phyloP scores from a whole-genome alignment of 768 basidiomycete species.

The Lentinula aciculospora region DNA sequence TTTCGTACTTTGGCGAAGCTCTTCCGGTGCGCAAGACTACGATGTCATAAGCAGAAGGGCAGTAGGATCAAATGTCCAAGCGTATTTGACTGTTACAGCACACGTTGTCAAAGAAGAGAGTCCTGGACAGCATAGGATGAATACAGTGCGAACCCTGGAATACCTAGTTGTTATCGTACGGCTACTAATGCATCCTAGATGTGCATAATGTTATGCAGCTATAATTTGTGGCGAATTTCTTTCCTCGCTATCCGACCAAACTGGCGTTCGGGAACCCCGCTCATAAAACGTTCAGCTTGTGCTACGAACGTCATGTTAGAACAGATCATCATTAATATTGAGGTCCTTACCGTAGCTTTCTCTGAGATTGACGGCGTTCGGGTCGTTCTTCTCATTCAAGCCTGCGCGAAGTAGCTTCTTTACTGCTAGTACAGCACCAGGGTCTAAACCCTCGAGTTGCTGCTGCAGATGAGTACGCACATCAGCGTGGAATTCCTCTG shows the following conservation, averaged over 20 bases:
- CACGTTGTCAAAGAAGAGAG: too few relatives aligned
- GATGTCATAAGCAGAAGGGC: too few relatives aligned
- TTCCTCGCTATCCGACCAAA: constrained; percentile 55
- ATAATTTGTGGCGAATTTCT: constrained; percentile 65
- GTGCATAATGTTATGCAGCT: background rate
- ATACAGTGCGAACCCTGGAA: too few relatives aligned
- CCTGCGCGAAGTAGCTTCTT: constrained; percentile 51
- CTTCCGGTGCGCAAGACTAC: too few relatives aligned
- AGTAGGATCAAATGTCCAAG: too few relatives aligned
- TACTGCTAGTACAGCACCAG: constrained; percentile 42
- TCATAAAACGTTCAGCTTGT: constrained; percentile 60
- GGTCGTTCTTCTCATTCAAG: constrained; percentile 55
- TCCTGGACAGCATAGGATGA: too few relatives aligned
- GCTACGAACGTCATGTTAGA: constrained; percentile 23
- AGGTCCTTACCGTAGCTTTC: constrained; percentile 50
- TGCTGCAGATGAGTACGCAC: constrained; percentile 43
- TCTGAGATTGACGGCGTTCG: constrained; percentile 59
- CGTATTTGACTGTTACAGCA: too few relatives aligned
- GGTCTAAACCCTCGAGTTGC: constrained; percentile 58
- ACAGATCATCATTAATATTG: background rate
- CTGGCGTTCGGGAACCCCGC: constrained; percentile 47
- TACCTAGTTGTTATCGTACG: too few relatives aligned
- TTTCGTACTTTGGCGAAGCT: too few relatives aligned
- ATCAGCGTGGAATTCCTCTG: constrained; percentile 46
- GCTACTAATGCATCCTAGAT: too few relatives aligned